Evolutionary conservation across 148 eudicot species (phyloP).

Genomic region (Pouteria glomerata): DNA sequence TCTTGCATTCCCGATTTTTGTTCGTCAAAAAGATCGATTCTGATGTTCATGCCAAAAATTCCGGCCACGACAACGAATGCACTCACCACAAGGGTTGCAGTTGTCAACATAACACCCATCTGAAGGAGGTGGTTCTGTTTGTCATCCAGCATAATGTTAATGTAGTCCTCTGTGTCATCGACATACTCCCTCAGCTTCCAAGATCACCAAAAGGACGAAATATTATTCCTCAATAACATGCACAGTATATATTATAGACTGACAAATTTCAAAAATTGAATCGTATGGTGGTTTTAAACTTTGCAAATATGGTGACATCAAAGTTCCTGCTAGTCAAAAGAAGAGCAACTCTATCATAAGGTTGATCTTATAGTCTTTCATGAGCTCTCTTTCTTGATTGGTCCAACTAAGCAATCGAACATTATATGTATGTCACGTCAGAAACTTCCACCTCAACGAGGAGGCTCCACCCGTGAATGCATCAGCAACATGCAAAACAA

Average conservation of each 20-base stretch:
- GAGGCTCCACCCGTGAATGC: too few relatives aligned
- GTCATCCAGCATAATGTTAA: conserved; percentile 97
- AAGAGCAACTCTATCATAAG: not conserved
- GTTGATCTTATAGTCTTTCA: too few relatives aligned
- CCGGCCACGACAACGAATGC: conserved; percentile 92
- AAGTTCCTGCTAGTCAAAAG: not conserved
- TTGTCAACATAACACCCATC: conserved; percentile 96
- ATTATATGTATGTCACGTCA: too few relatives aligned
- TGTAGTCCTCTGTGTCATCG: conserved; percentile 98
- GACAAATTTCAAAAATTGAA: conserved; percentile 2
- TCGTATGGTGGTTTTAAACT: not conserved
- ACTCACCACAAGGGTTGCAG: conserved; percentile 84
- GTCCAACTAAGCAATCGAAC: not conserved
- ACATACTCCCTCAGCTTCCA: conserved; percentile 89
- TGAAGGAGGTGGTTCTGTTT: conserved; percentile 96
- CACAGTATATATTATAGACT: not conserved
- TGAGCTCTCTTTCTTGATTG: not conserved
- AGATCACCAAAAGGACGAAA: not conserved
- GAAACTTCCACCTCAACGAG: too few relatives aligned
- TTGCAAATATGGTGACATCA: not conserved
- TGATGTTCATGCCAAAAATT: conserved; percentile 82
- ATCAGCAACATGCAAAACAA: too few relatives aligned
- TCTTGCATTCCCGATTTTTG: conserved; percentile 40
- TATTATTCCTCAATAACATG: not conserved
- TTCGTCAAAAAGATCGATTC: conserved; percentile 46